Evolutionary conservation across 106 monocot species (phyloP), one percentile per base, ranked within the genome.

Genomic region (Apostasia shenzhenica): DNA sequence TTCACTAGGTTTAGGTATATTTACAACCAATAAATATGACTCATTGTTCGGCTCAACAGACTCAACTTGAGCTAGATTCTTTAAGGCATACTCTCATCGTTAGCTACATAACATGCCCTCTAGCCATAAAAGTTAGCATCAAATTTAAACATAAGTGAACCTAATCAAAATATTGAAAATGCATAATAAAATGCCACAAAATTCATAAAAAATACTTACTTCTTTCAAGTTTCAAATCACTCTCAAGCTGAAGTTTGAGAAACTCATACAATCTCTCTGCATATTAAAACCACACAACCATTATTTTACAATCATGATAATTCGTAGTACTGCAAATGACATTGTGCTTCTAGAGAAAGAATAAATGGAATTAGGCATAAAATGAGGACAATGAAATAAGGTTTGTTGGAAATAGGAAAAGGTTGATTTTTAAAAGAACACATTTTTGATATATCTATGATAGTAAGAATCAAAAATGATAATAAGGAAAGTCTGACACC

Each of bases 201-300:
- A 13, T 2, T 49, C 1, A 61, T 45, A 26, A 7, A 8, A 54
- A 5, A 40, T 12, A 6, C 77, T 90, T 81, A 99, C 99, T 85
- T 85, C 83, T 85, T 70, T 99, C 85, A 57, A 90, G 69, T 71
- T 87, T 84, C 54, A 90, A 73, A 72, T 83, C 82, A 66, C 89
- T 99, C 78, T 93, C 93, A 7, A 93, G 70, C 76, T 93, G 80
- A 68, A 99, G 93, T 44, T 63, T 85, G 49, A 99, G 90, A 76
- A 90, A 83, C 10, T 93, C 81, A 71, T 78, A 93, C 9, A 99
- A 68, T 73, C 90, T 75, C 67, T 92, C 97, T 95, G 83, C 87
- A 85, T 69, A 73, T 49, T 57, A 75, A 26, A 52, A 62, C 3
- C 8, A 57, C 6, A 72, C 7, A 6, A 46, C 69, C 26, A 41